Base-by-base conservation (phyloP, 2,329 filamentous ascomycete species). In the Fusarium succisae region DNA sequence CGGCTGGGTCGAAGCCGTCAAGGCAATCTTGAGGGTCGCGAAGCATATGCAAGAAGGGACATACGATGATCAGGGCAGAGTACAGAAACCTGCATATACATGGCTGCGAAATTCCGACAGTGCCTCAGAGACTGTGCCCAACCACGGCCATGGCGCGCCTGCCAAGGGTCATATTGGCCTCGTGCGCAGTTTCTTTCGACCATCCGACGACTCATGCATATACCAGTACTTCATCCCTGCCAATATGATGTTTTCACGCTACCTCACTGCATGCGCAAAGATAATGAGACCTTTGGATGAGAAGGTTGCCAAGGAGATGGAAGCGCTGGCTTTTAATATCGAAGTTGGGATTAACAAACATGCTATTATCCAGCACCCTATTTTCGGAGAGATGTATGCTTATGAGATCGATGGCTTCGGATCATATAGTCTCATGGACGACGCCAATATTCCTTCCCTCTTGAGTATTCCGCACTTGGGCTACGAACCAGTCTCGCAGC, bases 161-260 rank as follows among this genome's bases (percentile, higher is more conserved):
- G 88, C 97, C 5, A 92, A 91, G 61, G 90, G 90, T 37, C 82
- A 94, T 88, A 96, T 94, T 4, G 94, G 94, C 1, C 88, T 98
- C 57, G 89, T 98, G 47, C 90, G 96, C 62, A 95, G 93, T 74
- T 94, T 95, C 37, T 98, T 98, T 85, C 89, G 96, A 3, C 96
- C 95, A 0, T 96, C 93, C 66, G 96, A 98, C 81, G 96, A 98
- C 81, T 91, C 94, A 20, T 94, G 93, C 2, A 93, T 94, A 44
- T 91, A 94, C 69, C 94, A 96, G 79, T 96, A 95, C 81, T 91
- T 97, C 77, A 93, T 98, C 76, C 96, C 96, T 0, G 91, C 93
- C 38, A 98, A 98, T 81, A 94, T 94, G 92, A 93, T 94, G 92
- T 91, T 94, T 74, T 86, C 91, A 38, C 84, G 87, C 28, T 93